phyloP scores from a whole-genome alignment of 78 protist species.

The Dictyostelium discoideum region dicty_2.7 NC_007089.4:6253001-6253500 shows the following conservation, averaged over 20 bases:
- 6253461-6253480: slow-evolving; percentile 25
- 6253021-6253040: background rate
- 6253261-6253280: background rate
- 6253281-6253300: background rate
- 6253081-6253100: slow-evolving; percentile 21
- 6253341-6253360: slow-evolving; percentile 58
- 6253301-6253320: slow-evolving; percentile 34
- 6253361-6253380: slow-evolving; percentile 31
- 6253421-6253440: slow-evolving; percentile 37
- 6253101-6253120: background rate
- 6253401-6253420: slow-evolving; percentile 48
- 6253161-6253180: slow-evolving; percentile 19
- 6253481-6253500: background rate
- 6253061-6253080: background rate
- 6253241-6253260: background rate
- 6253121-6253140: background rate
- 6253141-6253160: background rate
- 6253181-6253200: background rate
- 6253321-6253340: slow-evolving; percentile 13
- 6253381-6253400: slow-evolving; percentile 56
- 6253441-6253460: background rate
- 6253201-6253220: background rate
- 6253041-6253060: background rate
- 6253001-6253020: background rate
- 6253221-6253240: background rate